These are phyloP conservation scores for Hypoxylon sp. DNA, from an alignment of 2,329 filamentous ascomycete genomes.

Conservation along the genomic window DNA sequence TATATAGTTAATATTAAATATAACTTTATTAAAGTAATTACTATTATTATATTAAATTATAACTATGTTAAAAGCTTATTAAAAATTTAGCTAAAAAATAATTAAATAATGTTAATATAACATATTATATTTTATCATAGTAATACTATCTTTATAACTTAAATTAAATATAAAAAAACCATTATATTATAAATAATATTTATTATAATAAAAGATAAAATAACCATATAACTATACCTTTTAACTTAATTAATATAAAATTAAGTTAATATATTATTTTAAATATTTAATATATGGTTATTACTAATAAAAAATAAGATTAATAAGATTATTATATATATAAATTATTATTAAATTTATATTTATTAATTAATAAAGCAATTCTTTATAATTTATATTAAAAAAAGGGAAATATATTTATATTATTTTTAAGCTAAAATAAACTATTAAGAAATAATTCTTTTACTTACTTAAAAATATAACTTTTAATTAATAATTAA, in stretches of 20 bases:
- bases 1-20: not conserved
- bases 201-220: conserved; percentile 6
- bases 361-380: not conserved
- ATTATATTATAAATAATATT: conserved; percentile 17
- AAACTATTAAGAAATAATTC: not conserved
- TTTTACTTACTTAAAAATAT: not conserved
- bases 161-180: conserved; percentile 11
- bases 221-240: conserved; percentile 10
- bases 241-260: conserved; percentile 13
- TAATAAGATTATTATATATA: conserved; percentile 8
- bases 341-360: not conserved
- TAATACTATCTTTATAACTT: conserved; percentile 14
- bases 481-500: conserved; percentile 6
- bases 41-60: conserved; percentile 1
- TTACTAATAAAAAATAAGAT: conserved; percentile 9
- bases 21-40: not conserved
- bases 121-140: conserved; percentile 12
- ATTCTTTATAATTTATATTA: not conserved
- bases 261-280: conserved; percentile 8
- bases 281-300: not conserved
- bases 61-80: not conserved
- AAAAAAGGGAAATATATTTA: not conserved
- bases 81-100: not conserved
- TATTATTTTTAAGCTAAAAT: conserved; percentile 11
- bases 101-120: conserved; percentile 11